Evolutionary conservation across 352 stramenopile species (phyloP).

Genomic region (Stramenopiles sp.): DNA sequence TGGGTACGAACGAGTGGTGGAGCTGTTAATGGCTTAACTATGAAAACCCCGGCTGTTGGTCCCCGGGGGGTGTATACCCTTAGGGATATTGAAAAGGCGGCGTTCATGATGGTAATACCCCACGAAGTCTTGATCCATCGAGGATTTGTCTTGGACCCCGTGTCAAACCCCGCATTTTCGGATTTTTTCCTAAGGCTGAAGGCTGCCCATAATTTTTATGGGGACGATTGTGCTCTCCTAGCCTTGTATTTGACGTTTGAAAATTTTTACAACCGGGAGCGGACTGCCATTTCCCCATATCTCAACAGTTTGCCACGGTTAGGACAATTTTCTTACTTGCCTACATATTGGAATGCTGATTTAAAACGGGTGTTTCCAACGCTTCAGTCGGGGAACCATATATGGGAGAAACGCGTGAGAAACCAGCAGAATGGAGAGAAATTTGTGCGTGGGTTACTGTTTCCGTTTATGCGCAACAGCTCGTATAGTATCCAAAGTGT

Average conservation of each 20-base stretch:
- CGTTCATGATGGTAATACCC: neutral
- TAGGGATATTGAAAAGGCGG: neutral
- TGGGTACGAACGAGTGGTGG: neutral
- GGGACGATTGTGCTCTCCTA: neutral
- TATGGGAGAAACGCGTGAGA: neutral
- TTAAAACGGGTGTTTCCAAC: neutral
- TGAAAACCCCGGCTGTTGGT: neutral
- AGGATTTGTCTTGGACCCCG: neutral
- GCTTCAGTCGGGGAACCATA: neutral
- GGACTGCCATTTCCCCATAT: neutral
- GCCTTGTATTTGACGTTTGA: neutral
- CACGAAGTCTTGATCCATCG: conserved; percentile 4
- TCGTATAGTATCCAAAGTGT: neutral
- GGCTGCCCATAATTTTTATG: neutral
- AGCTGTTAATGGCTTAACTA: neutral
- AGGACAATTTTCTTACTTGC: neutral
- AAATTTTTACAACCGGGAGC: neutral
- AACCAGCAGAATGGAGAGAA: neutral
- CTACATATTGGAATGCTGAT: neutral
- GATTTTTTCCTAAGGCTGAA: neutral
- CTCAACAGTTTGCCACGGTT: neutral
- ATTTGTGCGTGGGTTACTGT: neutral
- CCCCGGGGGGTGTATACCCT: neutral
- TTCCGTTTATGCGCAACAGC: neutral
- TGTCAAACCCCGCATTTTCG: neutral